phyloP scores from a whole-genome alignment of 1,284 basidiomycete genomes.

The Trichosporon faecale region DNA sequence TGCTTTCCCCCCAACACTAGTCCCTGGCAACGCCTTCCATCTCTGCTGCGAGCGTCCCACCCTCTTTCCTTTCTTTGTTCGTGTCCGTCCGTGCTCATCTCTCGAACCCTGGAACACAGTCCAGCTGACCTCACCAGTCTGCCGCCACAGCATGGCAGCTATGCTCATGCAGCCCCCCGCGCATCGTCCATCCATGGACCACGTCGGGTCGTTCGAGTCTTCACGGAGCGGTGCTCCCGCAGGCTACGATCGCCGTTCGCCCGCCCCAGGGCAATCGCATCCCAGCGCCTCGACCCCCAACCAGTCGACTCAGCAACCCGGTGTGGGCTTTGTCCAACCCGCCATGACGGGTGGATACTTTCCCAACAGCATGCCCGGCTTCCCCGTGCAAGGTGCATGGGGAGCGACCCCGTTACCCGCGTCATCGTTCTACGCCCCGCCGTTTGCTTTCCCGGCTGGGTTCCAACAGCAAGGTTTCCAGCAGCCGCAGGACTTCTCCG shows the following conservation, averaged over 20 bases:
- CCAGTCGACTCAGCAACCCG: neutral
- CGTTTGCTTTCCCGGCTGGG: constrained; percentile 25
- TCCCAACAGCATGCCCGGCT: neutral
- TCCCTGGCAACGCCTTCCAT: neutral
- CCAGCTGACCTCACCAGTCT: constrained; percentile 5
- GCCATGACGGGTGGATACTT: constrained; percentile 4
- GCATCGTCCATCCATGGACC: constrained; percentile 48
- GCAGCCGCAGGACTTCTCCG: constrained; percentile 45
- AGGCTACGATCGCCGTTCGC: constrained; percentile 4
- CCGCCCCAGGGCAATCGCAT: neutral
- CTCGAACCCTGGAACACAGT: neutral
- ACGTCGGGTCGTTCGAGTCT: constrained; percentile 42
- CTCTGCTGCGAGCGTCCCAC: neutral
- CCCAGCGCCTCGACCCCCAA: neutral
- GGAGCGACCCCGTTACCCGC: constrained; percentile 25
- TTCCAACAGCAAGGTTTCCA: constrained; percentile 28
- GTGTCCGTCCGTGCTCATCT: neutral
- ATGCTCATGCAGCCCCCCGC: constrained; percentile 38
- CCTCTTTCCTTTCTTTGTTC: constrained; percentile 12
- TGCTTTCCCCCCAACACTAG: neutral
- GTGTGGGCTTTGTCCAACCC: constrained; percentile 1
- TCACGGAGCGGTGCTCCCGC: neutral
- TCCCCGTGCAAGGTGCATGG: constrained; percentile 6
- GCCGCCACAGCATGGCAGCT: constrained; percentile 41
- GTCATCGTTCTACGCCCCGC: constrained; percentile 38